phyloP scores from a whole-genome alignment of 495 filamentous ascomycete genomes.

The Lepidopterella palustris region DNA sequence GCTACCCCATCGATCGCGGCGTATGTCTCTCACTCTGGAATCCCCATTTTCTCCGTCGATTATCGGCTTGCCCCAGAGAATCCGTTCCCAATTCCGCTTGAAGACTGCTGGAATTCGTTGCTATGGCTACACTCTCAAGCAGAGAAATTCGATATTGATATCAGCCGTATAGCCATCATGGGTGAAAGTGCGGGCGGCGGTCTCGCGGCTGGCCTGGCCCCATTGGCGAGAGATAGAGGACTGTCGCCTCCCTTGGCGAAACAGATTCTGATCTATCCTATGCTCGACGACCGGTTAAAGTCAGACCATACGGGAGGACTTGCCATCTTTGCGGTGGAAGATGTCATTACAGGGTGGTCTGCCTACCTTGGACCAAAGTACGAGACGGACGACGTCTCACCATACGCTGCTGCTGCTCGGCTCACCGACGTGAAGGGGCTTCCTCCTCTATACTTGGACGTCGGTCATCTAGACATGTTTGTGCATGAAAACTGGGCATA shows the following conservation, averaged over 20 bases:
- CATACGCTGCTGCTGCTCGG: constrained; percentile 1
- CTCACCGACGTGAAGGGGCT: not conserved
- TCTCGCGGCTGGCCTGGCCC: constrained; percentile 38
- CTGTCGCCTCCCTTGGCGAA: not conserved
- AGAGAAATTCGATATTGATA: constrained; percentile 38
- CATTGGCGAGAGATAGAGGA: constrained; percentile 40
- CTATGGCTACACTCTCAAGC: constrained; percentile 40
- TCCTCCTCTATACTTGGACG: constrained; percentile 1
- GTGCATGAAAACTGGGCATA: constrained; percentile 41
- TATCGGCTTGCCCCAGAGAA: constrained; percentile 44
- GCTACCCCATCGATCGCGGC: constrained; percentile 20
- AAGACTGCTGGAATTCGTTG: constrained; percentile 40
- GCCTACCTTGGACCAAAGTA: not conserved
- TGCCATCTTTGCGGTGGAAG: constrained; percentile 12
- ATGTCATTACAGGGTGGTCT: not conserved
- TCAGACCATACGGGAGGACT: no score
- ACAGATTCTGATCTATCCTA: not conserved
- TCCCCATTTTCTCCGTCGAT: constrained; percentile 32
- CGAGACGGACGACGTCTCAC: not conserved
- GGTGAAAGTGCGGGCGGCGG: constrained; percentile 41
- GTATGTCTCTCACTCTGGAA: constrained; percentile 20
- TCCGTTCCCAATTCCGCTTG: constrained; percentile 31
- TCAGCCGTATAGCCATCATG: constrained; percentile 32
- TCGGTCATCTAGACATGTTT: constrained; percentile 33
- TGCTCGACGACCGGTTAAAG: constrained; percentile 21